Percentiles rank a stretch among this genome's conserved stretches.
phyloP scores from a whole-genome alignment of 495 filamentous ascomycete genomes.

The Platismatia glauca region DNA sequence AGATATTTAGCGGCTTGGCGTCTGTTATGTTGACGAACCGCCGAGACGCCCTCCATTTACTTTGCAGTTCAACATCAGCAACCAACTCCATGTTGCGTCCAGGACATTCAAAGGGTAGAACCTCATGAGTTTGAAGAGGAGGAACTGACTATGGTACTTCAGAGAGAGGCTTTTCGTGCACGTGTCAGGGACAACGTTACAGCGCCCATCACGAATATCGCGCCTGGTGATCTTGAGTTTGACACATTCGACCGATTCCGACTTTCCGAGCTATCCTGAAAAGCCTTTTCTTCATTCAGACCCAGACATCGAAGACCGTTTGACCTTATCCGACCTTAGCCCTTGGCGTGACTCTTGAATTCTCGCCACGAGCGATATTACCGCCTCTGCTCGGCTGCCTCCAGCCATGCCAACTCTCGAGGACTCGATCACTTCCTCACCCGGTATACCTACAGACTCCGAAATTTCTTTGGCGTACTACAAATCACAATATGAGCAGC shows the following conservation, averaged over 20 bases:
- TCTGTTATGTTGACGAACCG: slow-evolving; percentile 12
- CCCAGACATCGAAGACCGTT: background rate
- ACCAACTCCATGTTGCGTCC: background rate
- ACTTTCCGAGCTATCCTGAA: background rate
- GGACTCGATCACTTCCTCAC: slow-evolving; percentile 7
- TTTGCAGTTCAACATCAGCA: slow-evolving; percentile 1
- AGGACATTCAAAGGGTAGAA: background rate
- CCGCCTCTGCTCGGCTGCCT: slow-evolving; percentile 10
- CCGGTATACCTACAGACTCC: slow-evolving; percentile 17
- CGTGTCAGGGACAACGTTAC: background rate
- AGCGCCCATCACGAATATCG: background rate
- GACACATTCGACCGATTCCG: background rate
- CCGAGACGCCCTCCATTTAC: slow-evolving; percentile 3
- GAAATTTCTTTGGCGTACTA: slow-evolving; percentile 82
- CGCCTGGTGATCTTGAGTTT: slow-evolving; percentile 3
- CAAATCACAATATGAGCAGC: slow-evolving; percentile 88
- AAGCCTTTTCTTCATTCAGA: background rate
- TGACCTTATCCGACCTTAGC: background rate
- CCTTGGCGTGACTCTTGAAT: background rate
- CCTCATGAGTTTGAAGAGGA: background rate
- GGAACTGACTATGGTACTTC: background rate
- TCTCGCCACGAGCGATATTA: background rate
- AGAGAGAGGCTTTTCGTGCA: background rate
- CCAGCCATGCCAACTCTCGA: slow-evolving; percentile 6
- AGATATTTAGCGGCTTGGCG: slow-evolving; percentile 5